Evolutionary conservation across 202 grass and related monocot species (phyloP), one percentile per base, ranked within the genome.

Genomic region (Schoenoplectus tabernaemontani): DNA sequence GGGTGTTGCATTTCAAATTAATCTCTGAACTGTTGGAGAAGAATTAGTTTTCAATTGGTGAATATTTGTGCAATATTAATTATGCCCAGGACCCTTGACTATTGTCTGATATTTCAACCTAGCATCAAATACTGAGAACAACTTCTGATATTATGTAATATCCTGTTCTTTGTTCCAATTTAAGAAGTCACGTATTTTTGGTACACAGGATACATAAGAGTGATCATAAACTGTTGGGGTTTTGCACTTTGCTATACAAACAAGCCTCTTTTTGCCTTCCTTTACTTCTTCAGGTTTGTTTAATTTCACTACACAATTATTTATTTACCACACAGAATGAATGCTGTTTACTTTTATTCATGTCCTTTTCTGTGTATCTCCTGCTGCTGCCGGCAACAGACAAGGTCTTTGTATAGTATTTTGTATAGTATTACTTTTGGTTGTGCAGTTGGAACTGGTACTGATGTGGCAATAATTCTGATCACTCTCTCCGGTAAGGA

Each of bases 191-290:
- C 63, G 15, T 77, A 81, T 65, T 85, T 39, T 62, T 84, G n/a
- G 57, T 50, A 5, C 77, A 22, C 83, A 94, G 95, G 89, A 36
- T 98, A 98, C 82, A 82, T 94, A 58, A 94, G 95, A 82, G 84
- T 98, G 63, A 89, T 98, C 61, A 86, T 98, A 81, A 98, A 98
- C 83, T 87, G 84, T 71, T 78, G 90, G 70, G 95, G 89, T 67
- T 98, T 98, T 92, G 84, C 84, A 70, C 59, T 89, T 50, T 94
- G 89, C 78, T 86, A 86, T 79, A 85, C 87, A 11, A 80, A 98
- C 46, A 98, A 85, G 85, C 57, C 34, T 24, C 81, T 98, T 48
- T 98, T 94, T 86, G 88, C 91, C 23, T 80, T 95, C 57, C 85
- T 98, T n/a, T 98, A 98, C 83, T 90, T 98, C 59, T 81, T 95